Evolutionary conservation across 1,139 yeast genomes (phyloP), one percentile per base, ranked within the genome.

Genomic region (Hyphopichia buzzinii): DNA sequence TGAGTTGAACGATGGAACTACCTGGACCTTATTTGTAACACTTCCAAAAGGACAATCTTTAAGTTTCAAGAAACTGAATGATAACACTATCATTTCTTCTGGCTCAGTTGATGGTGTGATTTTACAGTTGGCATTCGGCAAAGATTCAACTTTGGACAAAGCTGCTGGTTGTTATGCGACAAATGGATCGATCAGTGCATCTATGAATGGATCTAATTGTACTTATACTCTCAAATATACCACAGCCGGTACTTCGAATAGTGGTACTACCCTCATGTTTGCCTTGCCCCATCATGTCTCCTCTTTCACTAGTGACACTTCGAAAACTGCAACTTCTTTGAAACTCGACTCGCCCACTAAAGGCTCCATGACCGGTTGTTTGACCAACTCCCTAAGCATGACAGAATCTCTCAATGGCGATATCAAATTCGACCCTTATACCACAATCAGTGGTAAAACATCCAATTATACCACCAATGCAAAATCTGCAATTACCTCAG

Each of bases 261-360:
- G 70, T 14, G 76, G 76, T 3, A 52, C 55, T 4, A 67, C 81
- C 3, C 57, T 81, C 32, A 58, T 81, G 3, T 83, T 77, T 54
- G 83, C 84, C 6, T 67, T 81, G 34, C 85, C 87, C 19, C 92
- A 84, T 55, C 87, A 81, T 43, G 66, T 72, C 29, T 62, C 56
- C 11, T 70, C 81, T 2, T 66, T 83, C 40, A 52, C 64, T 27
- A 35, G 57, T 0, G 49, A 54, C 2, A 64, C 70, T 37, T 39
- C 58, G 7, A 45, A 54, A 7, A 50, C 61, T 2, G 57, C 62
- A 17, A 72, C 83, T 17, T 69, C 69, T 21, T 60, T 79, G 33
- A 47, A 59, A 12, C 51, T 78, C 25, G 67, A 70, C 34, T 76
- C 86, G 0, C 66, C 80, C 17, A 72, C 81, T 33, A 79, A 81